phyloP scores from a whole-genome alignment of 176 grass and related monocot genomes.

The Oryza punctata region DNA sequence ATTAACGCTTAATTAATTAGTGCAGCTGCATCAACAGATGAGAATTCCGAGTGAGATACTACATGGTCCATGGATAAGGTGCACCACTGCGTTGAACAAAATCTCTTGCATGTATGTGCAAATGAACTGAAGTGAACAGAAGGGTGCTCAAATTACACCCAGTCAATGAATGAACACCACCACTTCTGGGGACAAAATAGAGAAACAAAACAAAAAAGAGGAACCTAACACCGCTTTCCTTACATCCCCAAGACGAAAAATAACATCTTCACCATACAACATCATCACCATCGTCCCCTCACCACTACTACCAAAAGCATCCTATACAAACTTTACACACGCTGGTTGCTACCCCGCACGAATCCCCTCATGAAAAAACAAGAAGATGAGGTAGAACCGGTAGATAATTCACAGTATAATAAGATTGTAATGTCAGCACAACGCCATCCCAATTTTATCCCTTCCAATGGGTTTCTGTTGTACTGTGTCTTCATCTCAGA shows the following conservation, averaged over 20 bases:
- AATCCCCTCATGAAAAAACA: constrained; percentile 61
- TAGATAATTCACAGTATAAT: constrained; percentile 53
- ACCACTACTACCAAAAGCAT: constrained; percentile 42
- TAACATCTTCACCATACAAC: constrained; percentile 32
- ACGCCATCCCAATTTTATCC: constrained; percentile 31
- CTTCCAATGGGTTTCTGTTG: constrained; percentile 23
- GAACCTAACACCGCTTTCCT: constrained; percentile 53
- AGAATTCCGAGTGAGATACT: not conserved
- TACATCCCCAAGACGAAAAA: constrained; percentile 34
- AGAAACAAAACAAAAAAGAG: constrained; percentile 29
- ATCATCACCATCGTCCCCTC: constrained; percentile 31
- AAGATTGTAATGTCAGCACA: constrained; percentile 48
- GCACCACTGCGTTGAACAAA: constrained; percentile 13
- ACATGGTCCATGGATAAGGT: not conserved
- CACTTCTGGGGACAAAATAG: constrained; percentile 26
- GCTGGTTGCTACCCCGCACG: constrained; percentile 44
- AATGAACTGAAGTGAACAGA: constrained; percentile 40
- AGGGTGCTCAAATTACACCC: constrained; percentile 84
- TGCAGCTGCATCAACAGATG: not conserved
- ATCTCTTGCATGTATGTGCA: constrained; percentile 43
- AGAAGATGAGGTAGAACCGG: constrained; percentile 49
- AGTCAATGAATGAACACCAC: constrained; percentile 69
- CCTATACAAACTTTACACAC: constrained; percentile 89
- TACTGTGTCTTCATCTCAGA: constrained; percentile 4
- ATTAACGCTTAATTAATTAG: not conserved